Conservation (phyloP, 2,329 filamentous ascomycete species). For the Neonectria hederae region DNA sequence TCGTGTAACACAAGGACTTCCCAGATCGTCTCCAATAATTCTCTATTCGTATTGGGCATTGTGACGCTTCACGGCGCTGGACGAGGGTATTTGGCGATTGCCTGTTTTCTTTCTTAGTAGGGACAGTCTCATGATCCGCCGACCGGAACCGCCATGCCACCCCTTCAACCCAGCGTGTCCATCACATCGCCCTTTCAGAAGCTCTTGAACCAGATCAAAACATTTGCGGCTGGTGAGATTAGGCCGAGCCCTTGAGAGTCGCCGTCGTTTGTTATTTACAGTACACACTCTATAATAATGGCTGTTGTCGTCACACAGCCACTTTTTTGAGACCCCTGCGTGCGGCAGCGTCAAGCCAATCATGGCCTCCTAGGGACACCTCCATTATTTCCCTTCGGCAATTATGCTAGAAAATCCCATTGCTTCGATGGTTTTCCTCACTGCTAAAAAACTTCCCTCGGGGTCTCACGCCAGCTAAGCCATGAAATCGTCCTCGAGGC, state of each 20-base stretch:
- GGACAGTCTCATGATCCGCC: background rate
- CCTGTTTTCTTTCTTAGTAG: background rate
- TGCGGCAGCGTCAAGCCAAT: background rate
- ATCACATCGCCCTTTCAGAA: background rate
- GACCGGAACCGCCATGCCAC: background rate
- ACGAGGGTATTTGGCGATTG: background rate
- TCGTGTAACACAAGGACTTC: background rate
- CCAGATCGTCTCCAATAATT: background rate
- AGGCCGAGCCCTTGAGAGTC: background rate
- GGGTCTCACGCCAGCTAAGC: conserved; percentile 37
- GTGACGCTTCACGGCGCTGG: background rate
- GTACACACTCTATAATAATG: background rate
- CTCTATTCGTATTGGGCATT: background rate
- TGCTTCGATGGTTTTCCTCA: background rate
- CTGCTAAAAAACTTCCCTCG: background rate
- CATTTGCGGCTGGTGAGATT: background rate
- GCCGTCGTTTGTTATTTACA: background rate
- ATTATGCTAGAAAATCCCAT: background rate
- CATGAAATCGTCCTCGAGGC: conserved; percentile 58
- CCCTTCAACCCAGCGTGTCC: background rate
- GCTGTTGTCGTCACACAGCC: background rate
- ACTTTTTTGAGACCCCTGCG: background rate
- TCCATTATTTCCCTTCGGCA: background rate
- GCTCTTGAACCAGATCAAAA: background rate
- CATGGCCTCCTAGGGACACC: background rate